Evolutionary conservation across 345 rosid genomes (phyloP).

Genomic region (Crucihimalaya himalaica): DNA sequence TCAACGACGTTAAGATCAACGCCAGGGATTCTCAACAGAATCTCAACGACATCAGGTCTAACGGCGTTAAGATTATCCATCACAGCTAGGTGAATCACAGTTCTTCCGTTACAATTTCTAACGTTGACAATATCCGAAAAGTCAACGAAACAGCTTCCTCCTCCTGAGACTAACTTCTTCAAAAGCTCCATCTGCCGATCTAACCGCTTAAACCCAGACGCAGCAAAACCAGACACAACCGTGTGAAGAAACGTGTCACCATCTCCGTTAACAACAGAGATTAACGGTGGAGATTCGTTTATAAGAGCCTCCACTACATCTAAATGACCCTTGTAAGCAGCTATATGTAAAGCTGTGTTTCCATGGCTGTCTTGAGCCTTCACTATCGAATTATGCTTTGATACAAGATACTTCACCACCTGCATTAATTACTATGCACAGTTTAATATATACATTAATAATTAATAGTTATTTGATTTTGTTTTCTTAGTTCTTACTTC

Average conservation of each 20-base stretch:
- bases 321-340: constrained; percentile 77
- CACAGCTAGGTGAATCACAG: constrained; percentile 81
- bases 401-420: constrained; percentile 69
- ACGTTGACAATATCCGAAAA: constrained; percentile 56
- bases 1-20: constrained; percentile 69
- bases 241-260: constrained; percentile 89
- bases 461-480: background rate
- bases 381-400: constrained; percentile 50
- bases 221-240: constrained; percentile 78
- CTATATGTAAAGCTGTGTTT: constrained; percentile 81
- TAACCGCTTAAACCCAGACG: constrained; percentile 72
- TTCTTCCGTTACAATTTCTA: constrained; percentile 72
- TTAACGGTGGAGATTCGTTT: constrained; percentile 49
- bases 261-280: constrained; percentile 47
- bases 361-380: constrained; percentile 60
- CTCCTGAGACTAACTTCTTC: constrained; percentile 51
- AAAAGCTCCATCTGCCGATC: constrained; percentile 76
- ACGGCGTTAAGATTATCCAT: constrained; percentile 51
- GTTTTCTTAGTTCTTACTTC: constrained; percentile 55
- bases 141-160: constrained; percentile 37
- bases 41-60: constrained; percentile 64
- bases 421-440: constrained; percentile 27
- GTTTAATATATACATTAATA: background rate
- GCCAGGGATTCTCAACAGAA: constrained; percentile 57
- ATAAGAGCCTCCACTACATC: constrained; percentile 60